These are phyloP conservation scores for Geotrichum aggregatum DNA, from an alignment of 1,139 yeast species.

Conservation along the genomic window DNA sequence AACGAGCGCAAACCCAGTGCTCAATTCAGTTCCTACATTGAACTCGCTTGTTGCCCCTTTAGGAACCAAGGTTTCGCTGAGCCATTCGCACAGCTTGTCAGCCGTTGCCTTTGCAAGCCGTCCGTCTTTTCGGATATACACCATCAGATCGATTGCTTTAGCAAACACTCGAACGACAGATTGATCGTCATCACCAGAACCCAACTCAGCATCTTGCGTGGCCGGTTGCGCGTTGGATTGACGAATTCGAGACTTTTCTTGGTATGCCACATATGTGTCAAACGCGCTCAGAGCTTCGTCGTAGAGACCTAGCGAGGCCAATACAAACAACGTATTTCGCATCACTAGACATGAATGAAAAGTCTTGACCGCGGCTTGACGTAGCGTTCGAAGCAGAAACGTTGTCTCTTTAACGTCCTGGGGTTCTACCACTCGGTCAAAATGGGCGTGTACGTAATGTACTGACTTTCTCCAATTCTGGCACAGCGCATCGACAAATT, in stretches of 20 bases:
- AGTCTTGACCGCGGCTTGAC: conserved; percentile 43
- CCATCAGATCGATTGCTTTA: conserved; percentile 26
- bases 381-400: conserved; percentile 32
- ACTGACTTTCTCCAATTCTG: conserved; percentile 33
- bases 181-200: conserved; percentile 32
- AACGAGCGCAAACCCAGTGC: conserved; percentile 23
- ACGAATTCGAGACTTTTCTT: conserved; percentile 39
- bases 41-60: conserved; percentile 10
- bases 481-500: conserved; percentile 36
- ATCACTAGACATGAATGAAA: conserved; percentile 48
- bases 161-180: conserved; percentile 30
- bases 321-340: conserved; percentile 40
- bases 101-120: conserved; percentile 29
- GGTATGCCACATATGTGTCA: conserved; percentile 44
- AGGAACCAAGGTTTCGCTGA: conserved; percentile 22
- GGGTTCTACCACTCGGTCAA: conserved; percentile 24
- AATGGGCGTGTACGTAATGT: conserved; percentile 23
- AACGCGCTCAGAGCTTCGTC: conserved; percentile 44
- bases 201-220: not conserved
- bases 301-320: conserved; percentile 32
- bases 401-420: conserved; percentile 24
- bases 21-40: conserved; percentile 12
- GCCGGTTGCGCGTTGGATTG: conserved; percentile 35
- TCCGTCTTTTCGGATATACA: conserved; percentile 25
- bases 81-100: conserved; percentile 30